Conservation (phyloP, 495 filamentous ascomycete genomes). For the Aspergillus hancockii region DNA sequence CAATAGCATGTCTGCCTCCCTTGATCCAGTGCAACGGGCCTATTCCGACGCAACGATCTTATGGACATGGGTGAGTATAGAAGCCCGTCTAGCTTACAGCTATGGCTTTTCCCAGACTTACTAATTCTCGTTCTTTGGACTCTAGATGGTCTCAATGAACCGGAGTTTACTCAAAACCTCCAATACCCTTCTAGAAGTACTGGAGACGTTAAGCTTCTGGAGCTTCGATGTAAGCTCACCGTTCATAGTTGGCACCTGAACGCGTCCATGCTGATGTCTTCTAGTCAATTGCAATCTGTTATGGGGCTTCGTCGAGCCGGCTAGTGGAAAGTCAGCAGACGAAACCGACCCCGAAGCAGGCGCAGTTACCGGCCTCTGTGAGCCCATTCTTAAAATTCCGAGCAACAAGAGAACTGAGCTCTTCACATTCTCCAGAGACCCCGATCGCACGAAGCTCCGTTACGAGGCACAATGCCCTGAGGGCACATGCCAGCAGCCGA, state of each 20-base stretch:
- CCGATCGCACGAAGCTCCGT: background rate
- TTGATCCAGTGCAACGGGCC: too few relatives aligned
- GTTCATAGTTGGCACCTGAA: background rate
- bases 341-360: too few relatives aligned
- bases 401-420: background rate
- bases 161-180: slow-evolving; percentile 2
- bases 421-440: slow-evolving; percentile 12
- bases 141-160: slow-evolving; percentile 1
- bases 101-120: too few relatives aligned
- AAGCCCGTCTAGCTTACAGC: too few relatives aligned
- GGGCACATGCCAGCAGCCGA: background rate
- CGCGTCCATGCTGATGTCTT: background rate
- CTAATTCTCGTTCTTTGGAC: background rate
- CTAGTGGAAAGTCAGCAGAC: slow-evolving; percentile 4
- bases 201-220: slow-evolving; percentile 11
- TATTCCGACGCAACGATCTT: too few relatives aligned
- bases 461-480: slow-evolving; percentile 7
- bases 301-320: background rate
- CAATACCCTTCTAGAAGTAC: slow-evolving; percentile 3
- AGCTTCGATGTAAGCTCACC: slow-evolving; percentile 14
- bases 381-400: slow-evolving; percentile 3
- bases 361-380: slow-evolving; percentile 7
- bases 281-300: slow-evolving; percentile 1
- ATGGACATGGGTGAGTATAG: too few relatives aligned
- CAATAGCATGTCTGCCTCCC: too few relatives aligned